These are phyloP conservation scores for Penicillium sp. DNA, from an alignment of 2,329 filamentous ascomycete species.

Conservation along the genomic window DNA sequence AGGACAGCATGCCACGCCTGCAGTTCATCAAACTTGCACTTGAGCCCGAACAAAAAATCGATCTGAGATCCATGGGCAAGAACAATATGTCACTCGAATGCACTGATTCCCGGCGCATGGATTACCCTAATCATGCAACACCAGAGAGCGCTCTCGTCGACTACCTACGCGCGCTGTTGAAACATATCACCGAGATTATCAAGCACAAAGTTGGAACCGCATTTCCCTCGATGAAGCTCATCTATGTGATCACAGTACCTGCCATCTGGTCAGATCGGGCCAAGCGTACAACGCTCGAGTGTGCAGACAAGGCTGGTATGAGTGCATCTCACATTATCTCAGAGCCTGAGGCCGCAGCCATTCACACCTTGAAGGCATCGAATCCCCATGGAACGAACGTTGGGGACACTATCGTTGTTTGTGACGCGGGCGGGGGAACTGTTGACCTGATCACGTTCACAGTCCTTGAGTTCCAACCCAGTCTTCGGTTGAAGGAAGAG, in stretches of 20 bases:
- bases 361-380: slow-evolving; percentile 14
- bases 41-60: not conserved
- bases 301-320: slow-evolving; percentile 16
- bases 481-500: slow-evolving; percentile 25
- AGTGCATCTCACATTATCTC: slow-evolving; percentile 17
- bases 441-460: slow-evolving; percentile 35
- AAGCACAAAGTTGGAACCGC: not conserved
- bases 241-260: slow-evolving; percentile 31
- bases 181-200: slow-evolving; percentile 13
- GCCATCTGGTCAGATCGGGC: slow-evolving; percentile 33
- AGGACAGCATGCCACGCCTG: slow-evolving; percentile 14
- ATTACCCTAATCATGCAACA: slow-evolving; percentile 9
- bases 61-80: not conserved
- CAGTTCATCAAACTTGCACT: slow-evolving; percentile 28
- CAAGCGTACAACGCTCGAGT: slow-evolving; percentile 15
- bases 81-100: slow-evolving; percentile 5
- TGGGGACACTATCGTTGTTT: slow-evolving; percentile 28
- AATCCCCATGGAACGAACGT: slow-evolving; percentile 12
- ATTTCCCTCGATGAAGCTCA: slow-evolving; percentile 12
- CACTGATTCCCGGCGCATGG: slow-evolving; percentile 10
- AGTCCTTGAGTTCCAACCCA: slow-evolving; percentile 25
- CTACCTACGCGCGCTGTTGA: slow-evolving; percentile 15
- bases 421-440: slow-evolving; percentile 31
- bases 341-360: slow-evolving; percentile 27
- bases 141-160: slow-evolving; percentile 11